Base-by-base conservation (phyloP, 257 asterid species). In the Lycium ferocissimum region DNA sequence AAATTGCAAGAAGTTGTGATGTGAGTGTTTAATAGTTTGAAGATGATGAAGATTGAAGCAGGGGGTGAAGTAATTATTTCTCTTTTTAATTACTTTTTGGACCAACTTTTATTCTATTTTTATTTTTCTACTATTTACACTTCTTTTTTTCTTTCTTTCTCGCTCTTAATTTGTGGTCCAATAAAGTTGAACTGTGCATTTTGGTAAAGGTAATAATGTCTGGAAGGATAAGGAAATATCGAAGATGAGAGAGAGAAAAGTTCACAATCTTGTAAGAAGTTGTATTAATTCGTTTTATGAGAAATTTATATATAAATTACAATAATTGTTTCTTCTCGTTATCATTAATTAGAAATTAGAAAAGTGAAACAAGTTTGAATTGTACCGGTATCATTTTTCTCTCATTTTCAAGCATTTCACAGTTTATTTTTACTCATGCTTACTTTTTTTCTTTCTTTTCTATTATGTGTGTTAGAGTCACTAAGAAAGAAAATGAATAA, bases 1-100 rank as follows among this genome's bases (percentile, higher is more conserved):
- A 93, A 91, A 84, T 95, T 2, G 57, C 91, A 2, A 91, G 82
- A 91, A n/a, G 87, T 8, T 95, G 98, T 89, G 88, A 82, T 4
- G 95, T 95, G 65, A 93, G 94, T 67, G 88, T 92, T 37, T 73
- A 43, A 45, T 72, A 40, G 14, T 56, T 56, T 14, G n/a, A 56
- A 14, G 61, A 56, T 56, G 61, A 5, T 56, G 61, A 26, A 26
- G 33, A 26, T 26, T 26, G 33, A 56, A 14, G 61, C 15, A 56
- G 61, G 61, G n/a, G 61, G 61, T 56, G 40, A 73, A 73, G 80
- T 49, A 22, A 6, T 75, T 49, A 22, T 51, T 49, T 75, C 12
- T 51, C 43, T 13, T 13, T 47, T 76, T 76, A 8, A 0, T 17
- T 79, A 14, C 65, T 69, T 57, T n/a, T 3, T 10, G 59, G 61